Evolutionary conservation across 257 asterid species (phyloP), one percentile per base, ranked within the genome.

Genomic region (Solanum infundibuliforme): DNA sequence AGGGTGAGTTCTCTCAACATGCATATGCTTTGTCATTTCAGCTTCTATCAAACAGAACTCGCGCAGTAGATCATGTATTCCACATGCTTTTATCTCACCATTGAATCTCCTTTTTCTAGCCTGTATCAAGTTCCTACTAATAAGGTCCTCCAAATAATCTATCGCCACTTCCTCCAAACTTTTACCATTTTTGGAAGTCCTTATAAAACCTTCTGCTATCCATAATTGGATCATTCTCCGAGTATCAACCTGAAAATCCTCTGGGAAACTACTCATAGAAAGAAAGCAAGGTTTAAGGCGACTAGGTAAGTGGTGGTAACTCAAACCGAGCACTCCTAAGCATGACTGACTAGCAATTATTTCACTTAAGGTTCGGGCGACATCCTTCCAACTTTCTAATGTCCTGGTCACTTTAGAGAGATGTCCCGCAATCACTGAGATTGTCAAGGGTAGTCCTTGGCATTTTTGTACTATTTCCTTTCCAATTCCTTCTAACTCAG

Each of bases 191-290:
- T 1, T 9, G 3, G 18, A 34, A 2, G 4, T 8, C 39, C 69
- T 72, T 21, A 66, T 36, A 4, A 82, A 87, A 18, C 89, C 89
- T 66, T 87, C 89, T 1, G 89, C 87, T 0, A 87, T 69, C 89
- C 76, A 87, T 27, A 87, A 82, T 32, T 86, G 52, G 23, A 68
- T 32, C 86, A 88, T 2, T 35, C 10, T 55, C 20, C 7, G 3
- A 18, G 20, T 74, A 1, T 6, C 29, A 55, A 84, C 38, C 25
- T 72, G 85, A 32, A 18, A 16, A 32, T 84, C 62, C 8, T 60
- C 65, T 7, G 25, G 71, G 10, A 66, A 66, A 12, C 10, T 1
- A 66, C 35, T 5, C 74, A 66, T 66, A 5, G 74, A 27, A 5
- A 66, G 74, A 27, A 66, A 66, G 74, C 74, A 66, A 27, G 74